Percentiles rank a stretch among this genome's conserved stretches.
Evolutionary conservation across 2,329 filamentous ascomycete genomes (phyloP).

Genomic region (Xylaria sp.): DNA sequence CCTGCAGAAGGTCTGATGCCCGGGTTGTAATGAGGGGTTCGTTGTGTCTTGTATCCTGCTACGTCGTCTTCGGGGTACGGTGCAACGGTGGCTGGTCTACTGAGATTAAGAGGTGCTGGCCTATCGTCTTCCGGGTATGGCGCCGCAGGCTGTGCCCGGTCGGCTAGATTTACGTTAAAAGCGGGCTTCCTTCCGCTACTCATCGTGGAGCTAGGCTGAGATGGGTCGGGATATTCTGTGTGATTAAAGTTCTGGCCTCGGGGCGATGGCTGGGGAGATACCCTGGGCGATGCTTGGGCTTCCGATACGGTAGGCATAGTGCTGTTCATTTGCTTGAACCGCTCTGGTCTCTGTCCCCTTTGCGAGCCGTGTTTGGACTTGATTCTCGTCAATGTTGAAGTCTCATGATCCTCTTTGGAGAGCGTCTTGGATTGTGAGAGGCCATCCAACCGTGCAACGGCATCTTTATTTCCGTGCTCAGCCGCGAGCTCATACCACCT

Average conservation of each 20-base stretch:
- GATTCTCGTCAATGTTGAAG: conserved; percentile 87
- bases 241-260: conserved; percentile 55
- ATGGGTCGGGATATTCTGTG: conserved; percentile 60
- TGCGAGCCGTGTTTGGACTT: conserved; percentile 82
- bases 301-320: conserved; percentile 64
- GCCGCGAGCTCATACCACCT: conserved; percentile 93
- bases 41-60: conserved; percentile 45
- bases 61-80: conserved; percentile 67
- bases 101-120: conserved; percentile 60
- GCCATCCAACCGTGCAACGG: conserved; percentile 81
- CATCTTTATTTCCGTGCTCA: conserved; percentile 92
- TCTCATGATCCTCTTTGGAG: conserved; percentile 92
- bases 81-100: conserved; percentile 59
- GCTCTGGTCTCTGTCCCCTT: conserved; percentile 68
- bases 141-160: conserved; percentile 66
- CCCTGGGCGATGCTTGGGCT: conserved; percentile 49
- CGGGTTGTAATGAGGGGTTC: conserved; percentile 58
- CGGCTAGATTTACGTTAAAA: conserved; percentile 63
- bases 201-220: conserved; percentile 53
- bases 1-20: conserved; percentile 62
- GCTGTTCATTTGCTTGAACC: conserved; percentile 63
- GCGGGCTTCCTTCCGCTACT: conserved; percentile 58
- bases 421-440: conserved; percentile 85
- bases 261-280: conserved; percentile 58
- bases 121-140: conserved; percentile 78